A percentile compares a stretch with the other conserved stretches of the same genome.
phyloP scores from a whole-genome alignment of 257 asterid species.

The Solanum pinnatisectum region DNA sequence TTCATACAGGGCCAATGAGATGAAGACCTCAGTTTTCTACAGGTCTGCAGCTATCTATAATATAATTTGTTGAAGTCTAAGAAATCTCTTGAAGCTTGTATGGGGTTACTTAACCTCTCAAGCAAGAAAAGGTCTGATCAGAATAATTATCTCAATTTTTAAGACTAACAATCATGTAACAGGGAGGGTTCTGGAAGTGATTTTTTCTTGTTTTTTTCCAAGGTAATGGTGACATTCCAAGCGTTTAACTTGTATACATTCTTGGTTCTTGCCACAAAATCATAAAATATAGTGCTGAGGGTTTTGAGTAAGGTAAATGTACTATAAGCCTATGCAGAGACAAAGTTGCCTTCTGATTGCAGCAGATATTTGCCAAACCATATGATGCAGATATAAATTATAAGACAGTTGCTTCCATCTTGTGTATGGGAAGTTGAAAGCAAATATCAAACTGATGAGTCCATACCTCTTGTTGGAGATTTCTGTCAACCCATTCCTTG shows the following conservation, averaged over 20 bases:
- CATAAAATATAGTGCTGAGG: not conserved
- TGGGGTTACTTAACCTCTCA: not conserved
- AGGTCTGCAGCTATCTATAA: not conserved
- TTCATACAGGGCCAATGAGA: not conserved
- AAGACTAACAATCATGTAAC: not conserved
- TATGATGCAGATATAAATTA: not conserved
- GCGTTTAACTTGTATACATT: not conserved
- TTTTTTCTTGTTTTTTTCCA: not conserved
- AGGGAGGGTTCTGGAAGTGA: not conserved
- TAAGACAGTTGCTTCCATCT: not conserved
- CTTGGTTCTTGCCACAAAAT: not conserved
- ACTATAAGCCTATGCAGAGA: not conserved
- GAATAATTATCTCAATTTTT: not conserved
- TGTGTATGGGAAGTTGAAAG: not conserved
- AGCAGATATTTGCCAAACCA: not conserved
- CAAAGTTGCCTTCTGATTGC: not conserved
- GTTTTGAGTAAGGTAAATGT: not conserved
- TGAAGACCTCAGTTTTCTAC: not conserved
- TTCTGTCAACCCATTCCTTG: slow-evolving; percentile 88
- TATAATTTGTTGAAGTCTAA: not conserved
- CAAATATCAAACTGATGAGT: not conserved
- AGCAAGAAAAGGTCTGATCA: not conserved
- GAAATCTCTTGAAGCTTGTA: not conserved
- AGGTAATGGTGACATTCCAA: not conserved
- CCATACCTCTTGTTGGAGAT: slow-evolving; percentile 97